phyloP scores from a whole-genome alignment of 176 grass and related monocot genomes.

The Oryza nivara region DNA sequence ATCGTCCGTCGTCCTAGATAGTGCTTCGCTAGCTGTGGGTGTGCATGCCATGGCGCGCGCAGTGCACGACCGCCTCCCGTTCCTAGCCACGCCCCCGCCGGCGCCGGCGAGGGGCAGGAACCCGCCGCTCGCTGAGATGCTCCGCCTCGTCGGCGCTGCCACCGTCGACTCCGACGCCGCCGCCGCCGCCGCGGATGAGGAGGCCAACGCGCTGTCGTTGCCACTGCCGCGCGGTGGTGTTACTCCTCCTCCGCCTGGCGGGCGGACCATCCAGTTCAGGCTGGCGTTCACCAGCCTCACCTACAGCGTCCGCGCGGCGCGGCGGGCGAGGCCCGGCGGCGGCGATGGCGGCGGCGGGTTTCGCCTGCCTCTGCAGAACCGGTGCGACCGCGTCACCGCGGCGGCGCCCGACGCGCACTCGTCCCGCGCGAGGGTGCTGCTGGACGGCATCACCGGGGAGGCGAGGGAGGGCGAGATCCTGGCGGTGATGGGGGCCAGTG shows the following conservation, averaged over 20 bases:
- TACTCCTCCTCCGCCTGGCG: conserved; percentile 4
- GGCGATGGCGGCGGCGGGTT: background rate
- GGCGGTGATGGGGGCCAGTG: conserved; percentile 86
- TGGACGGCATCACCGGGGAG: conserved; percentile 72
- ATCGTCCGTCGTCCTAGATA: background rate
- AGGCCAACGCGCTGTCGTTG: conserved; percentile 20
- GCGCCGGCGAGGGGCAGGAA: conserved; percentile 28
- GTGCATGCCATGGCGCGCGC: conserved; percentile 56
- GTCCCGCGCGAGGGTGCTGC: conserved; percentile 53
- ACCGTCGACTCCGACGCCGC: conserved; percentile 29
- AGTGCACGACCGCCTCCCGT: conserved; percentile 43
- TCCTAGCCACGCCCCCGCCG: conserved; percentile 40
- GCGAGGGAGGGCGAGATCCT: conserved; percentile 80
- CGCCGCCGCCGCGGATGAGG: conserved; percentile 31
- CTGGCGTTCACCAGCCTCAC: conserved; percentile 66
- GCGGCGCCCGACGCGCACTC: conserved; percentile 29
- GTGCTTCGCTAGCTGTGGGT: background rate
- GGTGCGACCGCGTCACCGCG: conserved; percentile 33
- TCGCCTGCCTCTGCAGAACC: conserved; percentile 13
- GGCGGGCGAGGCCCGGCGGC: background rate
- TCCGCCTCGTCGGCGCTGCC: conserved; percentile 72
- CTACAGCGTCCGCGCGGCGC: conserved; percentile 63
- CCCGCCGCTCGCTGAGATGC: conserved; percentile 65
- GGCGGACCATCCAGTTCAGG: conserved; percentile 58
- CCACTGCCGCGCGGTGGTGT: background rate